Evolutionary conservation across 2,329 filamentous ascomycete species (phyloP).

Genomic region (Madurella fahalii): DNA sequence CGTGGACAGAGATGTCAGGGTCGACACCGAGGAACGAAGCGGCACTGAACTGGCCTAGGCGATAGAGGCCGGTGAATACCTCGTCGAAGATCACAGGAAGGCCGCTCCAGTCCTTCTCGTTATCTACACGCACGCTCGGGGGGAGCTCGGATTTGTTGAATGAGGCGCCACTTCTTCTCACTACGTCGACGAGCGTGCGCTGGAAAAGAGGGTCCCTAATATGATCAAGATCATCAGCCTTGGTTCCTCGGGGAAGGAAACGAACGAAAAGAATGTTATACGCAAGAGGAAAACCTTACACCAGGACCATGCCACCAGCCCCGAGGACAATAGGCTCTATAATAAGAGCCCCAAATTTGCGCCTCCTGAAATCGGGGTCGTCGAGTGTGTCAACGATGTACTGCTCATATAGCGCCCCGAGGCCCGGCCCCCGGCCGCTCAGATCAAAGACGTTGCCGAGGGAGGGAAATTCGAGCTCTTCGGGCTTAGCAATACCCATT

Average conservation of each 20-base stretch:
- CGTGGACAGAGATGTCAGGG: conserved; percentile 75
- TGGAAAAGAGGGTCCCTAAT: conserved; percentile 76
- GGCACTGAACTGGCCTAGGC: conserved; percentile 68
- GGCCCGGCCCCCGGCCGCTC: conserved; percentile 40
- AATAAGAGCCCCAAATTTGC: conserved; percentile 71
- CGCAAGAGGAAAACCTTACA: conserved; percentile 48
- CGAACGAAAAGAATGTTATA: neutral
- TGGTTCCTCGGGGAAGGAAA: neutral
- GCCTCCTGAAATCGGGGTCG: conserved; percentile 50
- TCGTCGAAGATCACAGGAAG: conserved; percentile 81
- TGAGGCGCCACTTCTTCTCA: conserved; percentile 56
- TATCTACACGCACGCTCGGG: neutral
- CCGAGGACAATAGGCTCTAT: conserved; percentile 78
- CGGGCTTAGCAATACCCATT: conserved; percentile 41
- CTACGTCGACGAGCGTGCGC: conserved; percentile 61
- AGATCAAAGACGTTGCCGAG: conserved; percentile 60
- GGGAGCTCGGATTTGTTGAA: conserved; percentile 9
- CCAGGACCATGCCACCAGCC: conserved; percentile 79
- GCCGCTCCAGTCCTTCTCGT: conserved; percentile 57
- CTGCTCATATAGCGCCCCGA: conserved; percentile 50
- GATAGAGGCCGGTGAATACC: conserved; percentile 82
- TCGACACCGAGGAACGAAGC: conserved; percentile 64
- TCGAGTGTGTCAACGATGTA: conserved; percentile 57
- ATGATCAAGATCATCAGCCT: neutral
- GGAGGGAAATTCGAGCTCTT: conserved; percentile 44